phyloP scores from a whole-genome alignment of 495 filamentous ascomycete genomes.

The Penicillium turbatum region DNA sequence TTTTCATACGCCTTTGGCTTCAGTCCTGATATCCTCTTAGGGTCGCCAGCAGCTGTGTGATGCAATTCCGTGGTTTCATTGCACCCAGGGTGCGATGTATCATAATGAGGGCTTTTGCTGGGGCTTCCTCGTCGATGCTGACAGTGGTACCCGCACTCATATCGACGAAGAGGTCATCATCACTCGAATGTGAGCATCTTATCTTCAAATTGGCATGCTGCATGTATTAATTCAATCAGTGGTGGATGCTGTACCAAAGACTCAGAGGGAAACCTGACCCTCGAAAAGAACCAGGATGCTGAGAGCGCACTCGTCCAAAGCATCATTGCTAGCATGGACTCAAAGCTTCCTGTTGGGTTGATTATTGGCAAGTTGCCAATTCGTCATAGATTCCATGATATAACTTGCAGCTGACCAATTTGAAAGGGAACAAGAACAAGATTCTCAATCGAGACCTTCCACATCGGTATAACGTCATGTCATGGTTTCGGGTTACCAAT shows the following conservation, averaged over 20 bases:
- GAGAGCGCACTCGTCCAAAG: conserved; percentile 29
- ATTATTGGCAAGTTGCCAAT: conserved; percentile 51
- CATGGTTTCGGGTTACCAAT: conserved; percentile 66
- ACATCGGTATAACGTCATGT: conserved; percentile 66
- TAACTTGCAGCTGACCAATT: conserved; percentile 6
- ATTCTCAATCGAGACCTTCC: conserved; percentile 52
- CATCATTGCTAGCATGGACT: conserved; percentile 33
- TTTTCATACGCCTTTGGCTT: background rate
- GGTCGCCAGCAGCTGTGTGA: conserved; percentile 62
- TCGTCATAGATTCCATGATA: background rate
- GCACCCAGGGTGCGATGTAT: conserved; percentile 60
- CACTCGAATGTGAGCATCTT: conserved; percentile 51
- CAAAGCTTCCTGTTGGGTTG: conserved; percentile 46
- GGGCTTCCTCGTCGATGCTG: conserved; percentile 60
- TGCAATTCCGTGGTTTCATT: conserved; percentile 59
- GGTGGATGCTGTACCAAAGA: conserved; percentile 46
- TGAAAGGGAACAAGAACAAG: conserved; percentile 49
- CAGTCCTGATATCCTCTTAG: conserved; percentile 17
- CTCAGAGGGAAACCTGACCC: conserved; percentile 39
- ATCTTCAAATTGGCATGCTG: background rate
- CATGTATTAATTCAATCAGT: conserved; percentile 35
- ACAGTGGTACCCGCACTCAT: conserved; percentile 51
- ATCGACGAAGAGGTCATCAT: conserved; percentile 65
- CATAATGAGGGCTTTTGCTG: conserved; percentile 39
- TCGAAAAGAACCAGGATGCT: conserved; percentile 39